A percentile compares a stretch with the other conserved stretches of the same genome.
These are phyloP conservation scores for Hymenoscyphus occultus DNA, from an alignment of 2,329 filamentous ascomycete species.

Conservation along the genomic window DNA sequence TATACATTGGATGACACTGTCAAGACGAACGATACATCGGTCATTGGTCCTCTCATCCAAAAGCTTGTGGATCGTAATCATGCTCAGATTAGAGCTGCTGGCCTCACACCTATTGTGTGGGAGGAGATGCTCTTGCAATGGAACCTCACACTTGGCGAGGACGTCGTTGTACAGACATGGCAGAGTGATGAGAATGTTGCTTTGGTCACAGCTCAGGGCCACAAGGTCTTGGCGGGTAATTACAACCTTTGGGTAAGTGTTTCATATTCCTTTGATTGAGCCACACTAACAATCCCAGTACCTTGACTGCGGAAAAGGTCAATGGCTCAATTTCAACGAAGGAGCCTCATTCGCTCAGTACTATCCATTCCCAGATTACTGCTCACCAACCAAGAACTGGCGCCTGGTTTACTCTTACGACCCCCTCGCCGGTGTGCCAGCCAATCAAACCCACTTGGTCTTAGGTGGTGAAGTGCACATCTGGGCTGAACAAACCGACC, in stretches of 20 bases:
- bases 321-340: constrained; percentile 71
- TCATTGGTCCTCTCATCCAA: constrained; percentile 75
- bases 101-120: constrained; percentile 77
- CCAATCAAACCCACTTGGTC: constrained; percentile 61
- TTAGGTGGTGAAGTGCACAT: constrained; percentile 79
- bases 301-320: constrained; percentile 77
- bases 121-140: constrained; percentile 81
- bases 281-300: constrained; percentile 50
- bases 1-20: constrained; percentile 74
- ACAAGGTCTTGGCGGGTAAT: constrained; percentile 71
- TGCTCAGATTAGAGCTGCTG: constrained; percentile 57
- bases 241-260: constrained; percentile 70
- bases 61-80: constrained; percentile 72
- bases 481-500: constrained; percentile 80
- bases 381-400: constrained; percentile 78
- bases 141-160: constrained; percentile 68
- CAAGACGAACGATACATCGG: constrained; percentile 57
- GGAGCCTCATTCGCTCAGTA: constrained; percentile 48
- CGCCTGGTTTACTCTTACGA: constrained; percentile 77
- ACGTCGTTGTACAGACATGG: constrained; percentile 80
- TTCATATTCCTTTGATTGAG: constrained; percentile 4
- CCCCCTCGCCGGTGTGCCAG: constrained; percentile 62
- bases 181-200: constrained; percentile 59
- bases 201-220: constrained; percentile 57
- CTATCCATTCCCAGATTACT: constrained; percentile 80